Conservation (phyloP, 1,284 basidiomycete genomes). For the Nidula niveotomentosa region DNA sequence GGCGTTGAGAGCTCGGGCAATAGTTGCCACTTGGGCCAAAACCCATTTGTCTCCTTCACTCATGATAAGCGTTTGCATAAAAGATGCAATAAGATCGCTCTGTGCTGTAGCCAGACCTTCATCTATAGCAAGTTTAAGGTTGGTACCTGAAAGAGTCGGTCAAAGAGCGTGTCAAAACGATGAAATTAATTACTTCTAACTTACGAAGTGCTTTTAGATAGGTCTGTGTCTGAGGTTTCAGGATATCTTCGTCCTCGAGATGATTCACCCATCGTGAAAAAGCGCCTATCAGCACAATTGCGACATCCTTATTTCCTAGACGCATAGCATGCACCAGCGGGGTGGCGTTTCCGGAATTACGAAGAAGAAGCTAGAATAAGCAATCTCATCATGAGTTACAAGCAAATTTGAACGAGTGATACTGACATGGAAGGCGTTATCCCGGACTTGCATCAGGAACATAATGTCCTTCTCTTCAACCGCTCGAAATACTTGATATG, state of each 20-base stretch:
- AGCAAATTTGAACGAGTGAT: not conserved
- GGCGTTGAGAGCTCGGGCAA: constrained; percentile 60
- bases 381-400: not conserved
- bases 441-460: constrained; percentile 78
- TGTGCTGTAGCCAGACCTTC: constrained; percentile 75
- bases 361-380: constrained; percentile 58
- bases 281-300: constrained; percentile 74
- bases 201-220: constrained; percentile 74
- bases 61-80: constrained; percentile 83
- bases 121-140: constrained; percentile 82
- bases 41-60: constrained; percentile 86
- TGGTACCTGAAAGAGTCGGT: constrained; percentile 50
- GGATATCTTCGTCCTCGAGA: constrained; percentile 69
- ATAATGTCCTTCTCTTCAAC: constrained; percentile 72
- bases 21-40: constrained; percentile 51
- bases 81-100: constrained; percentile 78
- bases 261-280: constrained; percentile 82
- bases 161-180: not conserved
- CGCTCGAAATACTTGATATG: constrained; percentile 73
- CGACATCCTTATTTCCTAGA: constrained; percentile 74
- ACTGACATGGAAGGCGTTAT: constrained; percentile 73
- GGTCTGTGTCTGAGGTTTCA: constrained; percentile 59
- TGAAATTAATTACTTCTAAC: constrained; percentile 14
- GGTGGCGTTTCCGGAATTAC: constrained; percentile 71
- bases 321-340: constrained; percentile 82